A percentile compares a stretch with the other conserved stretches of the same genome.
phyloP scores from a whole-genome alignment of 1,139 yeast genomes.

The Petasospora fabianii region DNA sequence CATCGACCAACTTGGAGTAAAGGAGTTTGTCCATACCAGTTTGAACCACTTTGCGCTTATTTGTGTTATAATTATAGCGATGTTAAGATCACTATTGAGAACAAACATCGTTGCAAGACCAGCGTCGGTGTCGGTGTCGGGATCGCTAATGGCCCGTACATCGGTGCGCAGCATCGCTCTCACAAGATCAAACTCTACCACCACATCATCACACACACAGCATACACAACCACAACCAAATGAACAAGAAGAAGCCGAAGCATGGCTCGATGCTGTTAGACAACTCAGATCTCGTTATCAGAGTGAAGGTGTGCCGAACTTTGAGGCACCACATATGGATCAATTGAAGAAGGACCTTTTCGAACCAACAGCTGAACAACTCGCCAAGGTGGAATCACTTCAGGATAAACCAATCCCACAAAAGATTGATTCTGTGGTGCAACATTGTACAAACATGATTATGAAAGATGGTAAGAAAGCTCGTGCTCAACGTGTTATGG shows the following conservation, averaged over 20 bases:
- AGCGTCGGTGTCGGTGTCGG: not conserved
- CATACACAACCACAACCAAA: conserved; percentile 6
- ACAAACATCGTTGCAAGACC: not conserved
- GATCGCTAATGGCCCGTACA: not conserved
- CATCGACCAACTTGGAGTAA: not conserved
- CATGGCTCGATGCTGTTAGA: conserved; percentile 24
- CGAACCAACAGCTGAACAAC: conserved; percentile 26
- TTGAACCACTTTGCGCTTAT: too few relatives aligned
- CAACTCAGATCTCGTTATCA: conserved; percentile 21
- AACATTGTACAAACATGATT: conserved; percentile 76
- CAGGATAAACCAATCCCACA: conserved; percentile 56
- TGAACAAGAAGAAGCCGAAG: conserved; percentile 23
- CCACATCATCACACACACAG: conserved; percentile 3
- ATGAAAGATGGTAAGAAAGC: conserved; percentile 94
- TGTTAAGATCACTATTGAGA: conserved; percentile 18
- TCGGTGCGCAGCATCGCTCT: not conserved
- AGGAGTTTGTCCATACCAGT: too few relatives aligned
- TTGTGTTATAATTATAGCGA: conserved; percentile 1
- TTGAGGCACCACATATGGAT: conserved; percentile 17
- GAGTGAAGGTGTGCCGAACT: conserved; percentile 22
- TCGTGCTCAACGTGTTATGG: conserved; percentile 68
- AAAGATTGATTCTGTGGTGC: conserved; percentile 64
- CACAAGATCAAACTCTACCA: conserved; percentile 19
- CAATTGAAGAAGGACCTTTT: conserved; percentile 18
- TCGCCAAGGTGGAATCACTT: conserved; percentile 30